Evolutionary conservation across 164 flowering plant genomes (phyloP).

Genomic region (Vitis vinifera): ASM3070453v1 NC_081817.1:3267001-3267500

Average conservation of each 20-base stretch:
- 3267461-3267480: slow-evolving; percentile 30
- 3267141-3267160: slow-evolving; percentile 29
- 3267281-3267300: slow-evolving; percentile 45
- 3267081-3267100: slow-evolving; percentile 10
- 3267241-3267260: slow-evolving; percentile 33
- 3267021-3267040: slow-evolving; percentile 33
- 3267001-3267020: slow-evolving; percentile 37
- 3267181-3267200: slow-evolving; percentile 34
- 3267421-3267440: slow-evolving; percentile 41
- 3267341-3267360: slow-evolving; percentile 39
- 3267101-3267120: slow-evolving; percentile 17
- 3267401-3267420: slow-evolving; percentile 40
- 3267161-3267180: slow-evolving; percentile 36
- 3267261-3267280: slow-evolving; percentile 42
- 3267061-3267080: slow-evolving; percentile 17
- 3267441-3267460: slow-evolving; percentile 26
- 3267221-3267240: slow-evolving; percentile 29
- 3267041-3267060: slow-evolving; percentile 27
- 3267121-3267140: slow-evolving; percentile 17
- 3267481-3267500: slow-evolving; percentile 21
- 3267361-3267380: slow-evolving; percentile 12
- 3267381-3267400: slow-evolving; percentile 32
- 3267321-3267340: slow-evolving; percentile 48
- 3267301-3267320: slow-evolving; percentile 40
- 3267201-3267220: slow-evolving; percentile 49